Percentiles rank a stretch among this genome's conserved stretches.
Evolutionary conservation across 805 yeast genomes (phyloP).

Genomic region (Saturnispora sekii): DNA sequence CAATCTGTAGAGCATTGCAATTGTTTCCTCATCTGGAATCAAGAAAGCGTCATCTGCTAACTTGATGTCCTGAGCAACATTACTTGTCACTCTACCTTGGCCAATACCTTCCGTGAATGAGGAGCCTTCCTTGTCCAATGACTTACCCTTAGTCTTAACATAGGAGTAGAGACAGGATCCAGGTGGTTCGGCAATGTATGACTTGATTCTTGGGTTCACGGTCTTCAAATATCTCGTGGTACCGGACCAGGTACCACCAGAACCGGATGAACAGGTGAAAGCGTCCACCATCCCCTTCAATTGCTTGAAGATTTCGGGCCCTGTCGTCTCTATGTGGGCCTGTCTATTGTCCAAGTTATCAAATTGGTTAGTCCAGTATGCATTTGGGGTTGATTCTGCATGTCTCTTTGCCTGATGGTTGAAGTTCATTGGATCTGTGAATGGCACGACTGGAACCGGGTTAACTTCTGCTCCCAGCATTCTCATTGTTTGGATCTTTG

Average conservation of each 20-base stretch:
- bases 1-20: slow-evolving; percentile 73
- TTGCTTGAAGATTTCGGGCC: slow-evolving; percentile 89
- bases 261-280: slow-evolving; percentile 86
- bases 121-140: slow-evolving; percentile 63
- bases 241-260: slow-evolving; percentile 92
- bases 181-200: slow-evolving; percentile 86
- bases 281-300: slow-evolving; percentile 74
- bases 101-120: slow-evolving; percentile 96
- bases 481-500: slow-evolving; percentile 65
- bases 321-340: slow-evolving; percentile 85
- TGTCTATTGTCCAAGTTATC: slow-evolving; percentile 81
- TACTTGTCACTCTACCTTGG: slow-evolving; percentile 85
- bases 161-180: slow-evolving; percentile 80
- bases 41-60: slow-evolving; percentile 71
- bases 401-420: slow-evolving; percentile 83
- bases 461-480: slow-evolving; percentile 78
- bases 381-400: slow-evolving; percentile 65
- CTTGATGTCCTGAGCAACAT: slow-evolving; percentile 62
- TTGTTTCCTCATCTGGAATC: slow-evolving; percentile 71
- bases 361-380: slow-evolving; percentile 94
- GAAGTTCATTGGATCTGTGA: slow-evolving; percentile 72
- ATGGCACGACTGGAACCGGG: slow-evolving; percentile 87
- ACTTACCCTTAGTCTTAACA: slow-evolving; percentile 59
- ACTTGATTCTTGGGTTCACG: slow-evolving; percentile 50
- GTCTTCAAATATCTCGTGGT: slow-evolving; percentile 68